A percentile compares a stretch with the other conserved stretches of the same genome.
phyloP scores from a whole-genome alignment of 1,284 basidiomycete genomes.

The Malassezia japonica region DNA sequence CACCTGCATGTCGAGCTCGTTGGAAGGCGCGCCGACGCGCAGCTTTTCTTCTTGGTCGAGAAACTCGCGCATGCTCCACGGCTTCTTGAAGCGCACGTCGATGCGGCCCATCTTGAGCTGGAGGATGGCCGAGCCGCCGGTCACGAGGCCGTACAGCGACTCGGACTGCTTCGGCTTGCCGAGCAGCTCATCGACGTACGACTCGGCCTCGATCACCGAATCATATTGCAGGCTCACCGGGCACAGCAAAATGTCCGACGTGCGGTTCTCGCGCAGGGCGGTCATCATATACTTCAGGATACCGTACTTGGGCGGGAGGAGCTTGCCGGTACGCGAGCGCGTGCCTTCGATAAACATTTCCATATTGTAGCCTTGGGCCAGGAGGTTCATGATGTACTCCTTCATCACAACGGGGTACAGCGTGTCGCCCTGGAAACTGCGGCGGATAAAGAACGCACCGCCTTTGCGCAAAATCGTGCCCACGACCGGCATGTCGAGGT shows the following conservation, averaged over 20 bases:
- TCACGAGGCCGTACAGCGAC: constrained; percentile 44
- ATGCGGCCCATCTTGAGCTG: constrained; percentile 49
- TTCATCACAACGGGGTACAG: constrained; percentile 48
- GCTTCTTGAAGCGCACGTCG: constrained; percentile 49
- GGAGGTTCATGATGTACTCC: constrained; percentile 48
- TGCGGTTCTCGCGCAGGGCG: constrained; percentile 38
- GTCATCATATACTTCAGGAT: constrained; percentile 50
- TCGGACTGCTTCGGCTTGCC: constrained; percentile 50
- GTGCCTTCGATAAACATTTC: constrained; percentile 49
- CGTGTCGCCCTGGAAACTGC: constrained; percentile 47
- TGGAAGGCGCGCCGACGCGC: constrained; percentile 22
- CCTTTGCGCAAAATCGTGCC: constrained; percentile 46
- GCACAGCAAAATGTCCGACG: constrained; percentile 48
- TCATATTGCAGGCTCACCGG: constrained; percentile 50
- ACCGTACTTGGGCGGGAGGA: constrained; percentile 49
- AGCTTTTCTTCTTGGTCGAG: constrained; percentile 40
- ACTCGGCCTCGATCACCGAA: constrained; percentile 49
- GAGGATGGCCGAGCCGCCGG: constrained; percentile 42
- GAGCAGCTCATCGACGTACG: constrained; percentile 48
- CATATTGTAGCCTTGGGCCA: constrained; percentile 46
- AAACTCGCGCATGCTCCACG: constrained; percentile 47
- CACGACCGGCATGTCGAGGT: constrained; percentile 45
- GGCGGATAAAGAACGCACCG: constrained; percentile 49
- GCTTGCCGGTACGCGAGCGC: constrained; percentile 48
- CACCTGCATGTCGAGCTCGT: constrained; percentile 35